Percentiles rank a stretch among this genome's conserved stretches.
Conservation (phyloP, 257 asterid genomes). For the Rhazya stricta region DNA sequence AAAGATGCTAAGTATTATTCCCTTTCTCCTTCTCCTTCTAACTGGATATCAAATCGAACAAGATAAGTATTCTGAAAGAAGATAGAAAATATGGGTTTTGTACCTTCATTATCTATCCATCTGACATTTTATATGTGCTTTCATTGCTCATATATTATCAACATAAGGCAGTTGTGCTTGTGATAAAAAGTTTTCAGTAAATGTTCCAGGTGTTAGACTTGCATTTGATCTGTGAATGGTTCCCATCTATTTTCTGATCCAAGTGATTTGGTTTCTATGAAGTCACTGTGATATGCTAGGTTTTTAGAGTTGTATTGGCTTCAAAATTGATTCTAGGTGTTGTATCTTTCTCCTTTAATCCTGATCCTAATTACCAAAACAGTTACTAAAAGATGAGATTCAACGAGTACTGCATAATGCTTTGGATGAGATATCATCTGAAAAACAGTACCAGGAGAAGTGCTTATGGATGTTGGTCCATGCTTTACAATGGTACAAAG, state of each 20-base stretch:
- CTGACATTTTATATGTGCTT: neutral
- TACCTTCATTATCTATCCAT: neutral
- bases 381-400: conserved; percentile 57
- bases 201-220: neutral
- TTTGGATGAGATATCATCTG: conserved; percentile 71
- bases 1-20: neutral
- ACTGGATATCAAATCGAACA: neutral
- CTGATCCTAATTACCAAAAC: conserved; percentile 28
- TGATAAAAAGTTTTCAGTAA: neutral
- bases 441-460: conserved; percentile 70
- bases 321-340: neutral
- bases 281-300: neutral
- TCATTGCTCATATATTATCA: neutral
- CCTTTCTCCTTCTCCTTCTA: neutral
- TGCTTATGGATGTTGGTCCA: conserved; percentile 59
- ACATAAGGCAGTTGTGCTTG: neutral
- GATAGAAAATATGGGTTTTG: neutral
- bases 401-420: conserved; percentile 65
- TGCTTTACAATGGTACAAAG: conserved; percentile 51
- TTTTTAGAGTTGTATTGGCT: neutral
- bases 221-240: neutral
- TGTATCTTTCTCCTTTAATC: neutral
- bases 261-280: neutral
- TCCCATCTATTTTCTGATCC: neutral
- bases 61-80: neutral